These are phyloP conservation scores for Aureobasidium sp. DNA, from an alignment of 2,329 filamentous ascomycete genomes.

Conservation along the genomic window DNA sequence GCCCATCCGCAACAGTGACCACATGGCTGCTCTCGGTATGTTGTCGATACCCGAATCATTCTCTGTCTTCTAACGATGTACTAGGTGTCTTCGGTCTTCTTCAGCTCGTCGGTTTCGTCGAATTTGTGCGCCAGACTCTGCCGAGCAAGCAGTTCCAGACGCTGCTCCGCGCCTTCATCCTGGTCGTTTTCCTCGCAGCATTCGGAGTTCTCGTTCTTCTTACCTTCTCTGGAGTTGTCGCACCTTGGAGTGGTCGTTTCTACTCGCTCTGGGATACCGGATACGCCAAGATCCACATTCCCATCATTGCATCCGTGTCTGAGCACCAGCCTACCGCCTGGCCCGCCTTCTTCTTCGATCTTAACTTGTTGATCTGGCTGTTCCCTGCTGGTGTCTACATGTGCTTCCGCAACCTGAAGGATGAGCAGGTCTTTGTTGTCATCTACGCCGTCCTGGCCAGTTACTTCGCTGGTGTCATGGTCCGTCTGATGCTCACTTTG, in stretches of 20 bases:
- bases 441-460: constrained; percentile 95
- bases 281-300: constrained; percentile 98
- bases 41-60: constrained; percentile 30
- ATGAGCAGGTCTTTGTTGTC: constrained; percentile 96
- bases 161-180: constrained; percentile 68
- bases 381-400: constrained; percentile 98
- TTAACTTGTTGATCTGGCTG: constrained; percentile 97
- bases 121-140: constrained; percentile 81
- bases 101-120: constrained; percentile 85
- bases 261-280: constrained; percentile 99
- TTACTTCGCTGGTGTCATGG: constrained; percentile 99
- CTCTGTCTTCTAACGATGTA: constrained; percentile 4
- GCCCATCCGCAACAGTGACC: constrained; percentile 93
- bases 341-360: constrained; percentile 98
- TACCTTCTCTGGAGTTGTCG: constrained; percentile 83
- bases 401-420: constrained; percentile 86
- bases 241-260: constrained; percentile 96
- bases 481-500: constrained; percentile 94
- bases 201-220: constrained; percentile 69
- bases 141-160: constrained; percentile 91
- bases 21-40: constrained; percentile 83
- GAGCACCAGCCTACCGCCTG: constrained; percentile 98
- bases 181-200: constrained; percentile 64
- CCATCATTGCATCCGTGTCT: constrained; percentile 98
- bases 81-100: constrained; percentile 71